Percentiles rank a stretch among this genome's conserved stretches.
These are phyloP conservation scores for Agaricales sp. DNA, from an alignment of 1,284 basidiomycete genomes.

Conservation along the genomic window DNA sequence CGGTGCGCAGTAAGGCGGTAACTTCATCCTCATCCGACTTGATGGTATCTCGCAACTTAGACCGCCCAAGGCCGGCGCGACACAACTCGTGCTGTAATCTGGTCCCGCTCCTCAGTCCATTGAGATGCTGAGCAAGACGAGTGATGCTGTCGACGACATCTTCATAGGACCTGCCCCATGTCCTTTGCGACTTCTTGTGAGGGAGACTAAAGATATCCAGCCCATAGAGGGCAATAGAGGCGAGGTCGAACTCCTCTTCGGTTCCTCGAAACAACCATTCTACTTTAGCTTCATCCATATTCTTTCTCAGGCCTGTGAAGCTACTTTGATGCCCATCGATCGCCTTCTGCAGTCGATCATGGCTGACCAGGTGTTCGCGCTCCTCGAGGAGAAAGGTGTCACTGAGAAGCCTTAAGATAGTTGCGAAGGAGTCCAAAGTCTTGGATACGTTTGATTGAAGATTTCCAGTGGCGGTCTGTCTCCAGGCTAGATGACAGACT, in stretches of 20 bases:
- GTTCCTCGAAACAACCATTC: constrained; percentile 52
- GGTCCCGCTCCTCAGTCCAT: constrained; percentile 76
- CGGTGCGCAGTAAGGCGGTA: constrained; percentile 46
- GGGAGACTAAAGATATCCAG: constrained; percentile 7
- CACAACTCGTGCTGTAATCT: constrained; percentile 76
- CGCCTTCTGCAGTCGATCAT: constrained; percentile 60
- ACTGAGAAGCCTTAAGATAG: constrained; percentile 72
- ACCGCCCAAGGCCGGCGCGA: constrained; percentile 50
- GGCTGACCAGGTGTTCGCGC: constrained; percentile 36
- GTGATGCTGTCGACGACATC: constrained; percentile 79
- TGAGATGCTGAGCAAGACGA: constrained; percentile 84
- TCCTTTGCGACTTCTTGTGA: constrained; percentile 20
- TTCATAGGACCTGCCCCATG: constrained; percentile 57
- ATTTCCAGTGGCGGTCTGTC: constrained; percentile 70
- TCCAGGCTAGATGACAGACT: constrained; percentile 81
- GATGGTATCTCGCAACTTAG: constrained; percentile 15
- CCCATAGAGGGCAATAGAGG: constrained; percentile 3
- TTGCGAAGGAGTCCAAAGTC: constrained; percentile 81
- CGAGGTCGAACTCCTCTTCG: constrained; percentile 9
- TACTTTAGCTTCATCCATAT: constrained; percentile 73
- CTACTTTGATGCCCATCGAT: constrained; percentile 77
- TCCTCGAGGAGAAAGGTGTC: constrained; percentile 81
- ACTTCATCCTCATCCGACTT: constrained; percentile 30
- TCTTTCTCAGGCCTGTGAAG: constrained; percentile 81
- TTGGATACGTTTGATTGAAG: constrained; percentile 80